phyloP scores from a whole-genome alignment of 202 grass and related monocot species.

The Digitaria exilis region DNA sequence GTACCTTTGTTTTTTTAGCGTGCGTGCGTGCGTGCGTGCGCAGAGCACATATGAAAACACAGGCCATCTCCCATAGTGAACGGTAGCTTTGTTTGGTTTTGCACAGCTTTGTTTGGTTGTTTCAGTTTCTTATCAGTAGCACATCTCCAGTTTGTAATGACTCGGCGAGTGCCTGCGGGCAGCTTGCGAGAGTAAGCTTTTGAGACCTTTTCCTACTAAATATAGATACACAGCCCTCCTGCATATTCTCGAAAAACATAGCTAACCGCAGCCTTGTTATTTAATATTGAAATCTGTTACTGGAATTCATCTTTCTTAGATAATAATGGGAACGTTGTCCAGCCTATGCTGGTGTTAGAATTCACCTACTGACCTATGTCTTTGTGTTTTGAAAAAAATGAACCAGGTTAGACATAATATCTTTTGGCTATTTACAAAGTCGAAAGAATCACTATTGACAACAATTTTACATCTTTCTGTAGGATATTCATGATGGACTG shows the following conservation, averaged over 20 bases:
- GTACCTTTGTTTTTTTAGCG: neutral
- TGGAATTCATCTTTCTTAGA: neutral
- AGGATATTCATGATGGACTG: slow-evolving; percentile 85
- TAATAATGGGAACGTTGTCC: neutral
- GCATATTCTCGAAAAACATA: too few relatives aligned
- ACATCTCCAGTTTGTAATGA: too few relatives aligned
- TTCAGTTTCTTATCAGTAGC: too few relatives aligned
- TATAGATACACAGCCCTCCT: too few relatives aligned
- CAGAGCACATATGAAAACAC: too few relatives aligned
- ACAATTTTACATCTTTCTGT: slow-evolving; percentile 30
- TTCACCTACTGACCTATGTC: neutral
- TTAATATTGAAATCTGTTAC: neutral
- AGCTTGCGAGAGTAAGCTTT: too few relatives aligned
- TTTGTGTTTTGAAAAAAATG: slow-evolving; percentile 19
- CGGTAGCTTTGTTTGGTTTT: neutral
- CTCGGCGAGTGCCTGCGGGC: too few relatives aligned
- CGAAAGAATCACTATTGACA: neutral
- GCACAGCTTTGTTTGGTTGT: too few relatives aligned
- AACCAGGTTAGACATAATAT: neutral
- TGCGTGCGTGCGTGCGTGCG: too few relatives aligned
- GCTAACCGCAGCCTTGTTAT: neutral
- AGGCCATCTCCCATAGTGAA: neutral
- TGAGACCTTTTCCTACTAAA: too few relatives aligned
- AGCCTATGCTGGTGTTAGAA: neutral
- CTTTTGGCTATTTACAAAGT: neutral